Conservation (phyloP, 495 filamentous ascomycete species). For the Penicillium taxi region DNA sequence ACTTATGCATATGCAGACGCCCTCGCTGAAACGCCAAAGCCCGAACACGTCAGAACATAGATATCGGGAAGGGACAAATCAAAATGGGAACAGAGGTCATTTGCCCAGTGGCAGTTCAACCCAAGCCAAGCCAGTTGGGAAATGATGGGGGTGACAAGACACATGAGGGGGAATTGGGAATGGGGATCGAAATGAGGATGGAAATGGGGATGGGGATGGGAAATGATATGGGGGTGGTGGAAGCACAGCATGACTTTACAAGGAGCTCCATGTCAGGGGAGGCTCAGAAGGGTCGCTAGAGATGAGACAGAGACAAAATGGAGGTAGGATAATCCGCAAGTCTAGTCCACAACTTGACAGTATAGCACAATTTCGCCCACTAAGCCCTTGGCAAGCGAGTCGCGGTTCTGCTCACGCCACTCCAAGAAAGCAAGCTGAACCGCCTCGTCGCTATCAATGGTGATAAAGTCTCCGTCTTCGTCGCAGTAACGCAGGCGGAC, state of each 20-base stretch:
- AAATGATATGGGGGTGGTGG: slow-evolving; percentile 2
- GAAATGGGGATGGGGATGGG: slow-evolving; percentile 7
- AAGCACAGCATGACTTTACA: background rate
- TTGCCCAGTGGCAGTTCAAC: slow-evolving; percentile 17
- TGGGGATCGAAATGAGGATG: slow-evolving; percentile 13
- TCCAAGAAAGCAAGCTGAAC: slow-evolving; percentile 90
- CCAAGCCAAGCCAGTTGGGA: slow-evolving; percentile 29
- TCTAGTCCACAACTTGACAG: slow-evolving; percentile 45
- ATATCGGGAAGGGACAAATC: slow-evolving; percentile 4
- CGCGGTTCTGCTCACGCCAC: slow-evolving; percentile 69
- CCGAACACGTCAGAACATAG: slow-evolving; percentile 3
- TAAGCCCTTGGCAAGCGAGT: slow-evolving; percentile 52
- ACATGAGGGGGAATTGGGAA: slow-evolving; percentile 1
- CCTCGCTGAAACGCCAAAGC: slow-evolving; percentile 5
- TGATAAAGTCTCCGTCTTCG: slow-evolving; percentile 87
- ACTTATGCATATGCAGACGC: slow-evolving; percentile 17
- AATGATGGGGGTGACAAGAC: too few relatives aligned
- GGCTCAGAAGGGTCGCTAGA: too few relatives aligned
- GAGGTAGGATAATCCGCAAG: background rate
- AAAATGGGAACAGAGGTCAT: slow-evolving; percentile 11
- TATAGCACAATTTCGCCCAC: slow-evolving; percentile 82
- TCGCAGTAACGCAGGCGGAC: slow-evolving; percentile 84
- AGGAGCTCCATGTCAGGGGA: too few relatives aligned
- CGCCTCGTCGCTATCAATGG: slow-evolving; percentile 88
- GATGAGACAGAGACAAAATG: slow-evolving; percentile 3